phyloP scores from a whole-genome alignment of 192 early-diverging fungal genomes.

The Nowakowskiella sp. region DNA sequence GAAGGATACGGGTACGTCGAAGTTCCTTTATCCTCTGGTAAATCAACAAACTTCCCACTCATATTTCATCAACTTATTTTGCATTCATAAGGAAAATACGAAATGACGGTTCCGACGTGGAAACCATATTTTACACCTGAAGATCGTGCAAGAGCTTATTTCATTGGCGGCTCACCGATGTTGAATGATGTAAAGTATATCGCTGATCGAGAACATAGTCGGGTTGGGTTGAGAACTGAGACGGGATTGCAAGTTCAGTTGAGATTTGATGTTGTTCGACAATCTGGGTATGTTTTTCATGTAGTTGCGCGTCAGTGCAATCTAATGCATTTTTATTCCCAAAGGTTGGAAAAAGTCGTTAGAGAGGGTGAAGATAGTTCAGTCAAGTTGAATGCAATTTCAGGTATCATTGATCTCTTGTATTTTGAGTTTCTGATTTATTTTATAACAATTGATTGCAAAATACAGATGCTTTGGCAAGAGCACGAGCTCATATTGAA shows the following conservation, averaged over 20 bases:
- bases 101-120: slow-evolving; percentile 23
- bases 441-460: too few relatives aligned
- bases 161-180: slow-evolving; percentile 29
- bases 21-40: slow-evolving; percentile 26
- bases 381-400: too few relatives aligned
- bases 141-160: slow-evolving; percentile 17
- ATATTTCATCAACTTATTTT: slow-evolving; percentile 3
- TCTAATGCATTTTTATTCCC: too few relatives aligned
- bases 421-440: too few relatives aligned
- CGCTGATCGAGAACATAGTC: slow-evolving; percentile 8
- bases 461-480: slow-evolving; percentile 14
- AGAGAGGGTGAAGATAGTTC: too few relatives aligned
- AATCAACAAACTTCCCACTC: too few relatives aligned
- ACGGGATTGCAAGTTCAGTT: neutral
- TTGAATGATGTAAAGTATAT: slow-evolving; percentile 27
- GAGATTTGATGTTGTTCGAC: too few relatives aligned
- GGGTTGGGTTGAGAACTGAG: slow-evolving; percentile 1
- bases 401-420: too few relatives aligned
- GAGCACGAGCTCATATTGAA: slow-evolving; percentile 17
- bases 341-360: too few relatives aligned
- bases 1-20: slow-evolving; percentile 30
- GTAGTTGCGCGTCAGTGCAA: too few relatives aligned
- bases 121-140: slow-evolving; percentile 15
- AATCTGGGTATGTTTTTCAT: too few relatives aligned
- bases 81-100: slow-evolving; percentile 22